phyloP scores from a whole-genome alignment of 2,329 filamentous ascomycete species.

The Xylaria sp. region DNA sequence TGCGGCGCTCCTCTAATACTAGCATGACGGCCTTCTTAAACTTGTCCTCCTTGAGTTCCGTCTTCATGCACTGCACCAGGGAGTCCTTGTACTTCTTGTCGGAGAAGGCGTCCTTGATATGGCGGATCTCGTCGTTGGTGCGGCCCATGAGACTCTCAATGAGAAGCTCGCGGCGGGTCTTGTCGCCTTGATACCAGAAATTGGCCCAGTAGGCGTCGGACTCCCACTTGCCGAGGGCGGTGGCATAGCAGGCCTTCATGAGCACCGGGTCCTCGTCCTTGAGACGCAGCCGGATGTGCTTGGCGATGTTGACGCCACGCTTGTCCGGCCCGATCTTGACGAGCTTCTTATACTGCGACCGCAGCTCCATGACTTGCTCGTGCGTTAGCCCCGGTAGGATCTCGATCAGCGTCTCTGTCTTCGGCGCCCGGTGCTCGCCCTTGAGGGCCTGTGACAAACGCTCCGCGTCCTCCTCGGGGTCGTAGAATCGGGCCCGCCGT shows the following conservation, averaged over 20 bases:
- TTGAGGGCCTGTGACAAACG: constrained; percentile 80
- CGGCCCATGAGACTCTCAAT: constrained; percentile 95
- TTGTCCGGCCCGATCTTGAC: constrained; percentile 80
- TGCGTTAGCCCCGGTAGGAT: constrained; percentile 87
- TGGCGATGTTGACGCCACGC: constrained; percentile 85
- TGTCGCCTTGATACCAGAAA: constrained; percentile 94
- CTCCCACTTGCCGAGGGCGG: constrained; percentile 90
- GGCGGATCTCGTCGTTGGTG: constrained; percentile 84
- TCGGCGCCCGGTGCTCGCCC: constrained; percentile 69
- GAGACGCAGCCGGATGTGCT: constrained; percentile 81
- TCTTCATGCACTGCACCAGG: constrained; percentile 85
- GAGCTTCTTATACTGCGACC: constrained; percentile 89
- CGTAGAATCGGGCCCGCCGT: constrained; percentile 81
- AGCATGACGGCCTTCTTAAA: constrained; percentile 89
- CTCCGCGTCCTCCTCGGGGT: constrained; percentile 81
- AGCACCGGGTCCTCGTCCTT: constrained; percentile 80
- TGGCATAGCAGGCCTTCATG: constrained; percentile 91
- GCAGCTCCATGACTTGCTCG: constrained; percentile 86
- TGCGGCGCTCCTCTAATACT: constrained; percentile 82
- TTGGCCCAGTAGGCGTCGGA: constrained; percentile 98
- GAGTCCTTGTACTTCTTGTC: constrained; percentile 92
- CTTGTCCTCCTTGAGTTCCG: constrained; percentile 94
- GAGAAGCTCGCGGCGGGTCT: constrained; percentile 84
- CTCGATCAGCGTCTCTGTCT: constrained; percentile 78
- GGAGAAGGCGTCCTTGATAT: constrained; percentile 87